Evolutionary conservation across 768 basidiomycete species (phyloP), one percentile per base, ranked within the genome.

Genomic region (Hydnum rufescens): DNA sequence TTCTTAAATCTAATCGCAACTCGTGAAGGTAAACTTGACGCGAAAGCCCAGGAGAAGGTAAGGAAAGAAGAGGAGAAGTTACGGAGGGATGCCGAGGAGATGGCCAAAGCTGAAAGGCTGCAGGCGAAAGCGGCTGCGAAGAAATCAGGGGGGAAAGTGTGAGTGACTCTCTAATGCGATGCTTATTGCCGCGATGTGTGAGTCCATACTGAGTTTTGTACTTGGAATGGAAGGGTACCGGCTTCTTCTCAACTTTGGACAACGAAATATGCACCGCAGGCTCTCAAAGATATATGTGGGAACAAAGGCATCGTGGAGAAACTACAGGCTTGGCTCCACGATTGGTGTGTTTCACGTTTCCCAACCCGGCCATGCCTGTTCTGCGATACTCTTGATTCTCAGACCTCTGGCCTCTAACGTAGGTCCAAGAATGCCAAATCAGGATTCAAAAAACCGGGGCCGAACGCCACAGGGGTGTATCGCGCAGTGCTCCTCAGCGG

Each of bases 291-390:
- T 53, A 75, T 99, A 18, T 96, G 92, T 56, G 95, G 95, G 4
- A 99, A 97, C 68, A 97, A 97, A 65, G 73, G 76, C 0, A 74
- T 78, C 51, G 81, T 97, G 1, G 92, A 97, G 66, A 89, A 88
- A 60, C 67, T 99, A 3, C 78, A 79, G 51, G 69, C 68, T 31
- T 99, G 95, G 95, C 66, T 99, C 22, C 71, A 76, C 31, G 79
- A 83, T 51, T 99, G 95, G 93, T 89, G 29, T 26, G 32, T 19
- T n/a, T 13, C 48, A 58, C 1, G 55, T 3, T 23, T 42, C 31
- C 42, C 22, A 1, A 2, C 39, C 26, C 22, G n/a, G n/a, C n/a
- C n/a, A n/a, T n/a, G n/a, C n/a, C n/a, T n/a, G n/a, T n/a, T n/a
- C n/a, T 8, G 8, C 6, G 16, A 28, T n/a, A 16, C 8, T 47